Evolutionary conservation across 768 basidiomycete genomes (phyloP).

Genomic region (Tricholoma terreum): DNA sequence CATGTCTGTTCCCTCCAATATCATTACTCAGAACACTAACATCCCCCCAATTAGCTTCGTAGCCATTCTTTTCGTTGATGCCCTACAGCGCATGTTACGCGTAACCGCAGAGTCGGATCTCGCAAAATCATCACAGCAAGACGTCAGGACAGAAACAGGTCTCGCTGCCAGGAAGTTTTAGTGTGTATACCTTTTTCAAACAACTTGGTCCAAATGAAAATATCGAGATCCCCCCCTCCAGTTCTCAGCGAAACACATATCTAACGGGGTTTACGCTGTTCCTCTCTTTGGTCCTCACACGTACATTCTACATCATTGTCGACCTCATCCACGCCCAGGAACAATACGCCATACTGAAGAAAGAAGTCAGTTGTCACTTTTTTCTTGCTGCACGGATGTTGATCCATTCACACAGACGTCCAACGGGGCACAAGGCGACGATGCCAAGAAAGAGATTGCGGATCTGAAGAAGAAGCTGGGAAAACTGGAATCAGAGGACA

Average conservation of each 20-base stretch:
- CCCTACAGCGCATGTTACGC: slow-evolving; percentile 89
- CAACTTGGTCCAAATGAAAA: too few relatives aligned
- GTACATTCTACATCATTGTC: slow-evolving; percentile 88
- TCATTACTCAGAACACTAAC: slow-evolving; percentile 1
- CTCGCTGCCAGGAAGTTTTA: slow-evolving; percentile 93
- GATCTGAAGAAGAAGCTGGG: slow-evolving; percentile 69
- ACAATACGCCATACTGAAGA: slow-evolving; percentile 80
- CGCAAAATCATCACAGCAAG: slow-evolving; percentile 54
- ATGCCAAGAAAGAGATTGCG: slow-evolving; percentile 54
- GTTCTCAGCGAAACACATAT: slow-evolving; percentile 88
- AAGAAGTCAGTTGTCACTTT: slow-evolving; percentile 33
- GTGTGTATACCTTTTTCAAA: too few relatives aligned
- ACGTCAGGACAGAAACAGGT: slow-evolving; percentile 81
- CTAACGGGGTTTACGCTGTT: slow-evolving; percentile 92
- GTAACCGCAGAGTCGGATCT: slow-evolving; percentile 68
- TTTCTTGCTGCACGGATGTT: neutral
- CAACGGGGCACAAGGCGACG: slow-evolving; percentile 25
- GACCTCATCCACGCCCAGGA: slow-evolving; percentile 91
- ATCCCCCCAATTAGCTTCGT: slow-evolving; percentile 58
- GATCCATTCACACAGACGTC: slow-evolving; percentile 6
- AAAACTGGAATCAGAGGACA: slow-evolving; percentile 51
- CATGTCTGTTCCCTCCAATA: slow-evolving; percentile 51
- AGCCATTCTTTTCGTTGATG: slow-evolving; percentile 84
- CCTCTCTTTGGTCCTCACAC: slow-evolving; percentile 91
- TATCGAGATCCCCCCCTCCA: slow-evolving; percentile 26